Base-by-base conservation (phyloP, 2,329 filamentous ascomycete genomes). In the Phymatotrichopsis omnivora region DNA sequence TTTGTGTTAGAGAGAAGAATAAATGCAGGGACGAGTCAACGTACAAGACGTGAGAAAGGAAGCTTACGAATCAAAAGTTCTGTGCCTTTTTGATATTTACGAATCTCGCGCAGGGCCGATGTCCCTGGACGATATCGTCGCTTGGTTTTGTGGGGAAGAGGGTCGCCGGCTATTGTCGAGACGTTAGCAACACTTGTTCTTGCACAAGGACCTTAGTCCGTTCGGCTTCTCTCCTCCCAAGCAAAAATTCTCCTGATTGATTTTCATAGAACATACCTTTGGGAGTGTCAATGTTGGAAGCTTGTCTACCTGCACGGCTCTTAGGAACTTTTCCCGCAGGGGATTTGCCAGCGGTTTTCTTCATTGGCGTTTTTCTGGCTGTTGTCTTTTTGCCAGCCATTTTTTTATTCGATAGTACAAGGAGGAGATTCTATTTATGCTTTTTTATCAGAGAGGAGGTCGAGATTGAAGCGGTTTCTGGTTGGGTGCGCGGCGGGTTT, bases 31-130 rank as follows among this genome's bases (percentile, higher is more conserved):
- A 20, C 67, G 37, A 62, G 31, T 66, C 51, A 32, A 54, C 57
- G 24, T 60, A 80, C 84, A 48, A 91, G 70, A 62, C 84, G 76
- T 56, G 83, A 74, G 65, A 91, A 89, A 11, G 84, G 83, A 7
- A 87, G 71, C 65, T 86, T 87, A 57, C 73, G 72, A 56, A 96
- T 74, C 38, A 96, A 69, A 23, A 96, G 76, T 60, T 96, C 87
- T 49, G 85, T 93, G 52, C 78, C 83, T 65, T 80, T 82, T 67
- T 96, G 91, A 64, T 93, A 93, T 60, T 76, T 78, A 63, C 87
- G 75, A 64, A 96, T 96, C 68, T 96, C 89, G 65, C 82, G 81
- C 44, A 96, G 73, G 42, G 91, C 89, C 56, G 85, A 73, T 32
- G 87, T 95, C 60, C 86, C 86, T 1, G 82, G 82, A 45, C 70